Evolutionary conservation across 1,284 basidiomycete species (phyloP).

Genomic region (Cutaneotrichosporon cavernicola): DNA sequence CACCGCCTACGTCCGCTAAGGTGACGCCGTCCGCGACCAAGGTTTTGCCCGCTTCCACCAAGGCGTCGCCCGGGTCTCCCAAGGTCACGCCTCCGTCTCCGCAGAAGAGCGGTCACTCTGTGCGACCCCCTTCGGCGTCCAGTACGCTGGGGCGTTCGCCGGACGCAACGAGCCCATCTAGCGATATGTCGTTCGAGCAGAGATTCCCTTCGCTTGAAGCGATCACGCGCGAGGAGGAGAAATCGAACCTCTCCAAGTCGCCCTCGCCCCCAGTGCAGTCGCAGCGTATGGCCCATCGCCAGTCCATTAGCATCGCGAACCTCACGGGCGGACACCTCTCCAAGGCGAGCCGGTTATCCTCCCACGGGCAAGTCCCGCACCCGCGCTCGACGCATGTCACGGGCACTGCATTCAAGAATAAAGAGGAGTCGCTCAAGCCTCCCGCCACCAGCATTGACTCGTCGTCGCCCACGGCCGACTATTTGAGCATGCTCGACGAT

Average conservation of each 20-base stretch:
- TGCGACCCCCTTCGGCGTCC: background rate
- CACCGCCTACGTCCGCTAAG: background rate
- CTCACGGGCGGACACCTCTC: slow-evolving; percentile 41
- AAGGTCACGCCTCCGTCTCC: slow-evolving; percentile 1
- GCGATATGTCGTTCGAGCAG: slow-evolving; percentile 44
- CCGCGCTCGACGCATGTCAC: slow-evolving; percentile 53
- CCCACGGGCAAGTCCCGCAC: slow-evolving; percentile 12
- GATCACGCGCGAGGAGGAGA: slow-evolving; percentile 17
- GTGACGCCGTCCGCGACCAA: background rate
- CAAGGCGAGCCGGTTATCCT: slow-evolving; percentile 6
- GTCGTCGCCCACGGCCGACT: slow-evolving; percentile 22
- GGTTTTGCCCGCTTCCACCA: background rate
- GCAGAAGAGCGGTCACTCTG: slow-evolving; percentile 3
- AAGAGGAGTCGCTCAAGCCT: slow-evolving; percentile 19
- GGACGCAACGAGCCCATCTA: slow-evolving; percentile 31
- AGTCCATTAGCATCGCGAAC: slow-evolving; percentile 39
- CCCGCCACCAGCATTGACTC: background rate
- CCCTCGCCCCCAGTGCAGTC: slow-evolving; percentile 8
- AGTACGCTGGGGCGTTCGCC: slow-evolving; percentile 16
- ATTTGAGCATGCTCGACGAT: slow-evolving; percentile 20
- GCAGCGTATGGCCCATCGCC: slow-evolving; percentile 17
- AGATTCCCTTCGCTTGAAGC: slow-evolving; percentile 50
- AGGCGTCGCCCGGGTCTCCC: background rate
- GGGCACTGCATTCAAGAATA: slow-evolving; percentile 49
- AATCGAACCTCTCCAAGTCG: background rate